Evolutionary conservation across 306 rosid genomes (phyloP), one percentile per base, ranked within the genome.

Genomic region (Arachis stenosperma): DNA sequence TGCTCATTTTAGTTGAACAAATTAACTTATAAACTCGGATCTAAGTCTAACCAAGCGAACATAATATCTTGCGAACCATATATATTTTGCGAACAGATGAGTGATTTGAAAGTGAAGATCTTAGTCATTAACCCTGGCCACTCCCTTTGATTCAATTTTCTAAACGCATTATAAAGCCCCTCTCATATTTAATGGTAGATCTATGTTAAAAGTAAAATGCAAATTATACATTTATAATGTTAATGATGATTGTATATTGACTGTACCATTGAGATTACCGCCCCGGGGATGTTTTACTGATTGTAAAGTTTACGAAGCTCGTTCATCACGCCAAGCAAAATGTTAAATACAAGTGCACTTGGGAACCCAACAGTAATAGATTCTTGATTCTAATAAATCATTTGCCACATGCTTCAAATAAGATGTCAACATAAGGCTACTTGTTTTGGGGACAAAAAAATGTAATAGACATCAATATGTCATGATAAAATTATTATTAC

Each of bases 401-500:
- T 53, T 29, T 67, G 56, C 71, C 61, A 42, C n/a, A 11, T 54
- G 7, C 55, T 4, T 68, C 57, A 74, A 36, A 54, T 3, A 5
- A 22, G 30, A 46, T 44, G 70, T 64, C 44, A 30, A 39, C 9
- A 46, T 39, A 56, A 30, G 43, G 42, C 59, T 37, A 12, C 6
- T 54, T 48, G n/a, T 59, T 12, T 13, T n/a, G 54, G 17, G 10
- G 15, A 48, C 65, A 37, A 73, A 42, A 73, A 22, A 22, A 22
- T 33, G 37, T 44, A 33, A 54, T 22, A 80, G 33, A 66, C 44
- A 58, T 59, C 58, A 79, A 74, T 58, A 58, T 29, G 61, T 47
- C 61, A 61, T 61, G 33, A 61, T 39, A 46, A 36, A 42, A 81
- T 86, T 84, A 82, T 84, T 33, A 33, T 33, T 84, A 82, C 84